Conservation (phyloP, 805 yeast species). For the Danielia reshetovae region DNA sequence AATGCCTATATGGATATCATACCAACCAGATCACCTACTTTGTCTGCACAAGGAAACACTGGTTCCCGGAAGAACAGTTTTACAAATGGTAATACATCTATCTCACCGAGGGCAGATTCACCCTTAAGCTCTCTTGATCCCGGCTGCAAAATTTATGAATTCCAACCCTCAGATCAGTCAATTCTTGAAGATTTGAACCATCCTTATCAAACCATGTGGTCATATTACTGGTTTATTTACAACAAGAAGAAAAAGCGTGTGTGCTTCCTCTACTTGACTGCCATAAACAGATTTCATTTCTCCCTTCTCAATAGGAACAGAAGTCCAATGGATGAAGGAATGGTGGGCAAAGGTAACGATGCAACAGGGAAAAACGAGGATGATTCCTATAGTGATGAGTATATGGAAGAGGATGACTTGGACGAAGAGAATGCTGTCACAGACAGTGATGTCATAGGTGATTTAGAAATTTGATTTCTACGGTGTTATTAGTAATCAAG, state of each 20-base stretch:
- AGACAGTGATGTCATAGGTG: constrained; percentile 34
- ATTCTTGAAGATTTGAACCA: constrained; percentile 55
- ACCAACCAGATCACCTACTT: constrained; percentile 26
- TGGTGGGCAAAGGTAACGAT: constrained; percentile 22
- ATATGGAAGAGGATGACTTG: constrained; percentile 12
- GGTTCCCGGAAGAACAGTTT: constrained; percentile 28
- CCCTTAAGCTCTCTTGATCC: constrained; percentile 11
- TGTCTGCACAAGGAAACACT: constrained; percentile 18
- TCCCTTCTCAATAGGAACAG: constrained; percentile 15
- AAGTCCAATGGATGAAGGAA: constrained; percentile 18
- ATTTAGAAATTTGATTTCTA: constrained; percentile 27
- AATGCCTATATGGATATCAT: constrained; percentile 74
- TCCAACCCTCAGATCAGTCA: constrained; percentile 56
- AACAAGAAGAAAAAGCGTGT: constrained; percentile 91
- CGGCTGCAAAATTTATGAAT: constrained; percentile 60
- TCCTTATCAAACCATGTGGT: constrained; percentile 57
- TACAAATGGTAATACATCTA: constrained; percentile 2
- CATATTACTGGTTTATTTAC: constrained; percentile 85
- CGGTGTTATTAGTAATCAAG: no score
- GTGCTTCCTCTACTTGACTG: constrained; percentile 72
- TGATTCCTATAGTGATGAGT: constrained; percentile 9
- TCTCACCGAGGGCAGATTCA: constrained; percentile 9
- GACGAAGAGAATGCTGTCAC: constrained; percentile 20
- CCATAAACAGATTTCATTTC: constrained; percentile 38
- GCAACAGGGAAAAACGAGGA: constrained; percentile 14